phyloP scores from a whole-genome alignment of 2,329 filamentous ascomycete species.

The Sporothrix humicola region DNA sequence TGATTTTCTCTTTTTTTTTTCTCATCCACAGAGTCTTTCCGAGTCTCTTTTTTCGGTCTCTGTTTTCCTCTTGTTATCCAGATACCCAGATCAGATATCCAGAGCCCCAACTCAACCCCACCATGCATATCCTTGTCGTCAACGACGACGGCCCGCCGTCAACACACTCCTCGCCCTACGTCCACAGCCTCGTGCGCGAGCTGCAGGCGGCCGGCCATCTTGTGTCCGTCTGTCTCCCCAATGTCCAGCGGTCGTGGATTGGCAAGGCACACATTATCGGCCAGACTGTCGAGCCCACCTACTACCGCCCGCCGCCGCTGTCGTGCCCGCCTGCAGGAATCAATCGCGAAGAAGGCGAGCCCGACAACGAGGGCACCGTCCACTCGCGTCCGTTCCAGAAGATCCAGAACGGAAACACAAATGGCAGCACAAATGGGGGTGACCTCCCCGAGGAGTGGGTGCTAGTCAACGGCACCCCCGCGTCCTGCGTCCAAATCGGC shows the following conservation, averaged over 20 bases:
- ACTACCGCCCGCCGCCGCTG: slow-evolving; percentile 68
- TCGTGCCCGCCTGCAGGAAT: slow-evolving; percentile 46
- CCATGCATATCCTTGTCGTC: slow-evolving; percentile 69
- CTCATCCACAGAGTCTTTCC: neutral
- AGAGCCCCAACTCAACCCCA: neutral
- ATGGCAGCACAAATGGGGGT: neutral
- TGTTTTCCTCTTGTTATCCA: neutral
- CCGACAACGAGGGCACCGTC: slow-evolving; percentile 65
- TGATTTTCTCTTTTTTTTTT: no score
- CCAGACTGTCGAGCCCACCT: slow-evolving; percentile 80
- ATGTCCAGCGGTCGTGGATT: slow-evolving; percentile 96
- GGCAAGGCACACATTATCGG: slow-evolving; percentile 97
- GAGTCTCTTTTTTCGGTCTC: neutral
- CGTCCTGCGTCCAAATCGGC: slow-evolving; percentile 81
- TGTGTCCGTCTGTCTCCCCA: slow-evolving; percentile 90
- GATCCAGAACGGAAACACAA: slow-evolving; percentile 19
- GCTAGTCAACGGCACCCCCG: slow-evolving; percentile 79
- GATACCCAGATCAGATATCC: no score
- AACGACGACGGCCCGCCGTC: slow-evolving; percentile 86
- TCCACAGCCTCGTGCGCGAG: slow-evolving; percentile 73
- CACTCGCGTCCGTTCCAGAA: slow-evolving; percentile 59
- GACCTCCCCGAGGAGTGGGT: slow-evolving; percentile 72
- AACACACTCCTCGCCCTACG: slow-evolving; percentile 77
- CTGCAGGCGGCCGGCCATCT: slow-evolving; percentile 77
- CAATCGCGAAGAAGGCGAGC: slow-evolving; percentile 49